Evolutionary conservation across 2,329 filamentous ascomycete genomes (phyloP).

Genomic region (Orbilia ellipsospora): DNA sequence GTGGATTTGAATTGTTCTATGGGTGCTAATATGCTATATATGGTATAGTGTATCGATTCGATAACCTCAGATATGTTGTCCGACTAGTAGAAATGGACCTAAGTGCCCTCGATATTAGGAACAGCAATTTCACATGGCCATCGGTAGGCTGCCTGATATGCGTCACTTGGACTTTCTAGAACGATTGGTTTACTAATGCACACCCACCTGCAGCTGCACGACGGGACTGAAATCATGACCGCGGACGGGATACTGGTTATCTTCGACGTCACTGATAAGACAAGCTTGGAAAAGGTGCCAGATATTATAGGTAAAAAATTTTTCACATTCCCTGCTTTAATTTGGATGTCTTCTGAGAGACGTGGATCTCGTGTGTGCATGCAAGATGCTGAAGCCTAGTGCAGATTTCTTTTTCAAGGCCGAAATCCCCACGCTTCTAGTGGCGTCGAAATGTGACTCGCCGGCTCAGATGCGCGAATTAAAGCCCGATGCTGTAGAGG

Average conservation of each 20-base stretch:
- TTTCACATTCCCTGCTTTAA: conserved; percentile 57
- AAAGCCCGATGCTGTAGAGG: conserved; percentile 50
- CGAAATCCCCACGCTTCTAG: conserved; percentile 52
- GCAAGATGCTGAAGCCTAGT: conserved; percentile 51
- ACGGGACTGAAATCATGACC: conserved; percentile 59
- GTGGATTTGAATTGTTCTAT: too few species aligned
- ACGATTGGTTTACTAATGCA: conserved; percentile 56
- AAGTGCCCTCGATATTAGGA: conserved; percentile 72
- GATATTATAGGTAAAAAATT: conserved; percentile 77
- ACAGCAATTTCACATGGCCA: conserved; percentile 67
- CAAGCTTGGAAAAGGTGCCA: conserved; percentile 78
- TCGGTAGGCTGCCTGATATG: conserved; percentile 57
- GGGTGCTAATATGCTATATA: background rate
- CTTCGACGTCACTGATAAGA: conserved; percentile 85
- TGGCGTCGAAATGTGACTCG: conserved; percentile 55
- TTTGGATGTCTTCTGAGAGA: conserved; percentile 43
- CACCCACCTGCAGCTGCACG: conserved; percentile 38
- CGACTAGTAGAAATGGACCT: conserved; percentile 75
- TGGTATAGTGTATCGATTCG: conserved; percentile 42
- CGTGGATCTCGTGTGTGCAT: conserved; percentile 37
- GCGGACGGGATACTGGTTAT: conserved; percentile 86
- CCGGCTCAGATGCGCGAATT: conserved; percentile 53
- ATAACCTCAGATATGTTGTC: conserved; percentile 62
- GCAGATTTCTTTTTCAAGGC: conserved; percentile 56
- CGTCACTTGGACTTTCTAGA: conserved; percentile 38